phyloP scores from a whole-genome alignment of 2,329 filamentous ascomycete species.

The Fusarium udum region DNA sequence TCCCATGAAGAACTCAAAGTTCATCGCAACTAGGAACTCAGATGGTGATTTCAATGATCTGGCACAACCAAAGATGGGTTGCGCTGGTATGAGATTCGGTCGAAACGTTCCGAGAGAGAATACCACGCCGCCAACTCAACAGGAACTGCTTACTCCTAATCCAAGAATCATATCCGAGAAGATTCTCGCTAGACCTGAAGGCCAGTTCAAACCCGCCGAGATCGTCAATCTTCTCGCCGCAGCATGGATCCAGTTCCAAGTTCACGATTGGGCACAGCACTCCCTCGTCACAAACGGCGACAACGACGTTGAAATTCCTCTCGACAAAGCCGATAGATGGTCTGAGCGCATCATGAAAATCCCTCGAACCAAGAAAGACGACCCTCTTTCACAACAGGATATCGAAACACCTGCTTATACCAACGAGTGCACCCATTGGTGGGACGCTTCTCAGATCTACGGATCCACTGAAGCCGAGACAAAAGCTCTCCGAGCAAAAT shows the following conservation, averaged over 20 bases:
- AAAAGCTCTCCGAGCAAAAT: not conserved
- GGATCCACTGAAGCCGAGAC: conserved; percentile 22
- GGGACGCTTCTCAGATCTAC: conserved; percentile 28
- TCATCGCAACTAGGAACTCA: not conserved
- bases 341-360: conserved; percentile 4
- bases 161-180: conserved; percentile 11
- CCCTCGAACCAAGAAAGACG: not conserved
- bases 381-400: not conserved
- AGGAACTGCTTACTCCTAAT: conserved; percentile 7
- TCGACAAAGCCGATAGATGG: conserved; percentile 6
- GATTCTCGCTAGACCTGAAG: conserved; percentile 17
- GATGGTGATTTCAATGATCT: conserved; percentile 22
- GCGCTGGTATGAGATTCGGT: conserved; percentile 20
- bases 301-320: conserved; percentile 4
- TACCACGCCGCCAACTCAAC: not conserved
- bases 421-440: conserved; percentile 26
- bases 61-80: conserved; percentile 14
- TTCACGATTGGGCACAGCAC: conserved; percentile 25
- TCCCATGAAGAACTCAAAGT: conserved; percentile 24
- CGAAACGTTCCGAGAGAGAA: conserved; percentile 15
- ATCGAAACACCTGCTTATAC: conserved; percentile 6
- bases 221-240: conserved; percentile 26
- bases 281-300: not conserved
- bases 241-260: conserved; percentile 28
- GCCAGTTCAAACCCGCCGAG: conserved; percentile 21